Evolutionary conservation across 257 asterid genomes (phyloP).

Genomic region (Forsythia suspensa): DNA sequence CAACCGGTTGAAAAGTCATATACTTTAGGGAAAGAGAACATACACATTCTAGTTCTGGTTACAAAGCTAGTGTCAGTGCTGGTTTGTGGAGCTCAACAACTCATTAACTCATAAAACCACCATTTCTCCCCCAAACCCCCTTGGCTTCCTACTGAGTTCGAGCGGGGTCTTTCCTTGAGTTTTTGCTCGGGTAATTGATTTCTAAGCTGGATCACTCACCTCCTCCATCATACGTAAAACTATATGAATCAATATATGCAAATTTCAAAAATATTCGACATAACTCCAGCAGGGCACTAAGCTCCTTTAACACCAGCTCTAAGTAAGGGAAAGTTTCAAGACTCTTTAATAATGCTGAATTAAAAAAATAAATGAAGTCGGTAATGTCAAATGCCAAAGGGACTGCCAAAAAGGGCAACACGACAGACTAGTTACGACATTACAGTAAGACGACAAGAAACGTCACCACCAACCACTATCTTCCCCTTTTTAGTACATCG

Average conservation of each 20-base stretch:
- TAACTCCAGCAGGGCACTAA: neutral
- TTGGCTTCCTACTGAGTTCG: neutral
- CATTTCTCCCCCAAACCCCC: neutral
- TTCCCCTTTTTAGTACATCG: conserved; percentile 12
- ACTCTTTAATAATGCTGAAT: neutral
- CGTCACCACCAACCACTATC: conserved; percentile 11
- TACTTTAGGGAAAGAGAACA: neutral
- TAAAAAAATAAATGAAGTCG: neutral
- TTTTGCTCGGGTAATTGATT: neutral
- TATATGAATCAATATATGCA: neutral
- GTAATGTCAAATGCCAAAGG: conserved; percentile 1
- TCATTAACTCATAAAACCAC: neutral
- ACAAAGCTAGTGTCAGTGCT: neutral
- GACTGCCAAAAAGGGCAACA: conserved; percentile 16
- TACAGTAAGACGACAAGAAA: conserved; percentile 24
- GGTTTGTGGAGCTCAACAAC: neutral
- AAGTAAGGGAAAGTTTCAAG: neutral
- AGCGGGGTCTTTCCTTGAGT: neutral
- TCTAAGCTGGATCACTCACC: neutral
- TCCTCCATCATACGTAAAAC: neutral
- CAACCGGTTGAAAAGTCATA: neutral
- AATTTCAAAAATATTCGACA: neutral
- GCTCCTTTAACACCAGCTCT: neutral
- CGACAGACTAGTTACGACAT: conserved; percentile 7
- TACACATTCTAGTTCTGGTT: neutral